phyloP scores from a whole-genome alignment of 208 protist species.

The Herpetomonas samuelpessoai region DNA sequence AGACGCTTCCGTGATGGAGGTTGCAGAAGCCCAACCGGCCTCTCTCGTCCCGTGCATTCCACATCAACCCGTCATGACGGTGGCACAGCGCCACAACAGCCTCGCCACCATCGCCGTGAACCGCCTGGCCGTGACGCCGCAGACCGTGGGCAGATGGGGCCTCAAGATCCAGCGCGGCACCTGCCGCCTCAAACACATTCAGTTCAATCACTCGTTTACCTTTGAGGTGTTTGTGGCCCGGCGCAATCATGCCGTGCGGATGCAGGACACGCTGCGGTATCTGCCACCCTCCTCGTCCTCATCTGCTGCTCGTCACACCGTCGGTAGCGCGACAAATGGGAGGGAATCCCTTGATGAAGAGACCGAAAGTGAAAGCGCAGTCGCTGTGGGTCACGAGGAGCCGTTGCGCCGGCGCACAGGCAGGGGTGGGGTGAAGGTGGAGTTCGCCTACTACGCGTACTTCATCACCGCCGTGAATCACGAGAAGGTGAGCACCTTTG shows the following conservation, averaged over 20 bases:
- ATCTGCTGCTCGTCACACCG: neutral
- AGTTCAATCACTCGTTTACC: conserved; percentile 50
- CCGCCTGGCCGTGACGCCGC: conserved; percentile 27
- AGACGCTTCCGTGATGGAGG: neutral
- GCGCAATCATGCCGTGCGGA: conserved; percentile 50
- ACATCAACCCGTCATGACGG: conserved; percentile 22
- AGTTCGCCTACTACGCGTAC: conserved; percentile 45
- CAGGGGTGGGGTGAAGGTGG: neutral
- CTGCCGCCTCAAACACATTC: conserved; percentile 41
- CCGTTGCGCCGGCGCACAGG: neutral
- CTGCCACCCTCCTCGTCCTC: neutral
- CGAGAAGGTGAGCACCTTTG: conserved; percentile 21
- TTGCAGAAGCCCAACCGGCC: neutral
- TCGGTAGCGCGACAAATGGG: neutral
- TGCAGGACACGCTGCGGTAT: conserved; percentile 49
- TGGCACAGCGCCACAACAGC: conserved; percentile 26
- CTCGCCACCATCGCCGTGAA: conserved; percentile 74
- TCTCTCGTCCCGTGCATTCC: neutral
- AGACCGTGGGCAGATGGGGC: conserved; percentile 57
- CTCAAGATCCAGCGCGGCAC: conserved; percentile 60
- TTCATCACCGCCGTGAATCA: conserved; percentile 58
- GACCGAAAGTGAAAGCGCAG: too few relatives aligned
- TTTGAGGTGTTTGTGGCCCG: conserved; percentile 77
- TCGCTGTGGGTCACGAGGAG: neutral
- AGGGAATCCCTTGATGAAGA: too few relatives aligned